A percentile compares a stretch with the other conserved stretches of the same genome.
Conservation (phyloP, 805 yeast genomes). For the Saccharomycopsis guyanensis region DNA sequence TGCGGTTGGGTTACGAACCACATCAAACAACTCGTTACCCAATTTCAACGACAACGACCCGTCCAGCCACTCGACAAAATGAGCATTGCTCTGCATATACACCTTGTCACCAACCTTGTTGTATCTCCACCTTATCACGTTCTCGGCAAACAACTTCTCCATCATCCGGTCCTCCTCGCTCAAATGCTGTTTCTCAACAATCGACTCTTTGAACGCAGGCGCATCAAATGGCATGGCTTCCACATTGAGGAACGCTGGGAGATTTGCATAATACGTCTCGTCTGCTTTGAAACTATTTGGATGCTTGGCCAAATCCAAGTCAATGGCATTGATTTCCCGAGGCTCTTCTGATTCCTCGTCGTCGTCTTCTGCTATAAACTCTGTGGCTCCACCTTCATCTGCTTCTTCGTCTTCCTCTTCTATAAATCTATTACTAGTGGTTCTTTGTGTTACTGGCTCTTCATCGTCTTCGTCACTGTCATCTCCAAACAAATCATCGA, state of each 20-base stretch:
- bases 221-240: slow-evolving; percentile 89
- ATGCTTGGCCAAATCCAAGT: slow-evolving; percentile 34
- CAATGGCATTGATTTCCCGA: slow-evolving; percentile 20
- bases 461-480: slow-evolving; percentile 29
- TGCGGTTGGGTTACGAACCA: slow-evolving; percentile 51
- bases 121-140: slow-evolving; percentile 92
- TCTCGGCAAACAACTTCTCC: slow-evolving; percentile 64
- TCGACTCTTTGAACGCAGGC: slow-evolving; percentile 47
- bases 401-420: slow-evolving; percentile 27
- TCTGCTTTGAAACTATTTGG: slow-evolving; percentile 39
- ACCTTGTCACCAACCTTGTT: slow-evolving; percentile 59
- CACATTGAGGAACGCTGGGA: slow-evolving; percentile 77
- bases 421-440: not conserved
- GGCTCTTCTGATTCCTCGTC: slow-evolving; percentile 26
- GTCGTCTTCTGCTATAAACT: slow-evolving; percentile 23
- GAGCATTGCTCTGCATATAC: slow-evolving; percentile 80
- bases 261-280: slow-evolving; percentile 42
- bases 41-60: slow-evolving; percentile 80
- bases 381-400: slow-evolving; percentile 21
- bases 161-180: slow-evolving; percentile 46
- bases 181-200: slow-evolving; percentile 32
- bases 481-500: slow-evolving; percentile 38
- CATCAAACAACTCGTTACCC: slow-evolving; percentile 83
- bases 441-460: slow-evolving; percentile 18
- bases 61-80: slow-evolving; percentile 90